Conservation (phyloP, 129 eudicot species). For the Flaveria brownii region DNA sequence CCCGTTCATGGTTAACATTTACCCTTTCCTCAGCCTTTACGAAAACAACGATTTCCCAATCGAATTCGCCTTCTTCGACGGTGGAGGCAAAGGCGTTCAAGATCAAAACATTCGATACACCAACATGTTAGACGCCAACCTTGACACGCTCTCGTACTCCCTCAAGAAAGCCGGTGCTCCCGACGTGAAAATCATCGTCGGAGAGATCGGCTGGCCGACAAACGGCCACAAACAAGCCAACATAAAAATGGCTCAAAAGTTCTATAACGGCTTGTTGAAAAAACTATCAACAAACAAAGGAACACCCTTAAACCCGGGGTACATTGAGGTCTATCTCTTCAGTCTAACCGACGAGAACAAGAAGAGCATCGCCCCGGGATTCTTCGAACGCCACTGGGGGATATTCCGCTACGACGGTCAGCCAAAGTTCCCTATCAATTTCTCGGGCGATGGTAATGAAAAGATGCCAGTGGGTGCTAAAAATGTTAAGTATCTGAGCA, state of each 20-base stretch:
- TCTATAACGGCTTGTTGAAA: conserved; percentile 42
- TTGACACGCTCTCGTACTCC: conserved; percentile 45
- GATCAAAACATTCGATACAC: conserved; percentile 40
- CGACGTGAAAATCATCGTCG: conserved; percentile 40
- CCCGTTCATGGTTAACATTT: conserved; percentile 54
- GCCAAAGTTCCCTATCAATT: conserved; percentile 47
- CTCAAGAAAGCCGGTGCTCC: conserved; percentile 38
- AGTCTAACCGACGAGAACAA: conserved; percentile 48
- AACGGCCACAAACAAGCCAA: conserved; percentile 43
- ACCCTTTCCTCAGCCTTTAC: conserved; percentile 57
- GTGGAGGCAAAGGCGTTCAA: conserved; percentile 37
- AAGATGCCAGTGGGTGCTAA: conserved; percentile 50
- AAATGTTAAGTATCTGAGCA: conserved; percentile 32
- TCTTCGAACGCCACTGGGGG: conserved; percentile 60
- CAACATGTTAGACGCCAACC: conserved; percentile 54
- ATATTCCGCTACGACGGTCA: conserved; percentile 54
- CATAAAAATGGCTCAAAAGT: conserved; percentile 34
- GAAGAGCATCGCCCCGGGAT: conserved; percentile 46
- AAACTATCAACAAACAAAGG: conserved; percentile 40
- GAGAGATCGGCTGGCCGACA: conserved; percentile 71
- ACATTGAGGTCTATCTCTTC: conserved; percentile 44
- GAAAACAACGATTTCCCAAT: conserved; percentile 43
- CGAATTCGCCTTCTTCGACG: conserved; percentile 53
- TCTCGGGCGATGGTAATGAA: conserved; percentile 36
- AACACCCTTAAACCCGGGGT: conserved; percentile 47